A percentile compares a stretch with the other conserved stretches of the same genome.
Evolutionary conservation across 2,329 filamentous ascomycete genomes (phyloP).

Genomic region (Trichoderma atrobrunneum): DNA sequence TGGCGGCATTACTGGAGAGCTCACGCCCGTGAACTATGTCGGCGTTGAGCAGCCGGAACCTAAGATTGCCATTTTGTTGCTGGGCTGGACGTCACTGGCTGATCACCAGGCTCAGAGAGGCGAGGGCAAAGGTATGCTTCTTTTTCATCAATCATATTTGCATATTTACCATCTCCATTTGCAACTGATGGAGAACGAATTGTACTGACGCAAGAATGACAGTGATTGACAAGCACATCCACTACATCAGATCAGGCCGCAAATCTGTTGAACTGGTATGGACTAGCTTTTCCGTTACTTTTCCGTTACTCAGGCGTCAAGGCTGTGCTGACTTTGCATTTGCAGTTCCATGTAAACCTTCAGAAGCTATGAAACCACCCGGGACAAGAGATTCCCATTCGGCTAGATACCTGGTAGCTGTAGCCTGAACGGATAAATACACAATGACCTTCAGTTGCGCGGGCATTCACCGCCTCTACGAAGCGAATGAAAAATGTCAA

Average conservation of each 20-base stretch:
- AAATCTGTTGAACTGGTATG: conserved; percentile 35
- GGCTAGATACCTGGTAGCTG: background rate
- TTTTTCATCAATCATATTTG: background rate
- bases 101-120: conserved; percentile 36
- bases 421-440: background rate
- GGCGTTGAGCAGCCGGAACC: conserved; percentile 30
- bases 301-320: background rate
- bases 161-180: background rate
- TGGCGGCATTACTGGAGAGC: conserved; percentile 34
- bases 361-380: conserved; percentile 13
- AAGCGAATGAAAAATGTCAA: background rate
- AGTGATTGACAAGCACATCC: conserved; percentile 39
- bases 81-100: conserved; percentile 42
- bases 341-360: conserved; percentile 31
- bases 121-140: conserved; percentile 29
- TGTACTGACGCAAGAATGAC: background rate
- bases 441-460: background rate
- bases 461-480: background rate
- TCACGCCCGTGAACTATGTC: conserved; percentile 31
- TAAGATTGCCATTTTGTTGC: conserved; percentile 32
- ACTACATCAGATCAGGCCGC: conserved; percentile 30
- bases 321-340: background rate
- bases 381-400: background rate
- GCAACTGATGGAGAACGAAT: background rate
- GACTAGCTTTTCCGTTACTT: background rate